Percentiles rank a stretch among this genome's conserved stretches.
Conservation (phyloP, 805 yeast genomes). For the Pichia occidentalis region DNA sequence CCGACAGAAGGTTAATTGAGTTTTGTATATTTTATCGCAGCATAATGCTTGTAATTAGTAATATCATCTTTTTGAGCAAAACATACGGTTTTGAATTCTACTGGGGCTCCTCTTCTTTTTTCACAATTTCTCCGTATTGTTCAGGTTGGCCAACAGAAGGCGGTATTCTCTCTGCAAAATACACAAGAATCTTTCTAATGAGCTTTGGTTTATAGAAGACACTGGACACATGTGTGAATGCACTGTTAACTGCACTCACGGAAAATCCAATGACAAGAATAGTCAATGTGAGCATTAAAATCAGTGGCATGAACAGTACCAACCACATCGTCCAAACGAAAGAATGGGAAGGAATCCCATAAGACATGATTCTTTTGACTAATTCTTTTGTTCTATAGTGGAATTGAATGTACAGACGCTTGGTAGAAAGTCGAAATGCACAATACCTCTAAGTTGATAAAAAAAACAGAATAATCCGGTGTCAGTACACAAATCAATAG, state of each 20-base stretch:
- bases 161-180: slow-evolving; percentile 28
- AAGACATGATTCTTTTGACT: no score
- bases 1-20: no score
- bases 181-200: slow-evolving; percentile 18
- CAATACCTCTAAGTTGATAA: no score
- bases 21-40: no score
- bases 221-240: not conserved
- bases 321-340: slow-evolving; percentile 30
- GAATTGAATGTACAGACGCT: no score
- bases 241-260: not conserved
- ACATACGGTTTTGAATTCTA: not conserved
- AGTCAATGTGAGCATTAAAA: slow-evolving; percentile 6
- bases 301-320: slow-evolving; percentile 5
- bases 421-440: no score
- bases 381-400: no score
- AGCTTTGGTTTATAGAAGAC: slow-evolving; percentile 13
- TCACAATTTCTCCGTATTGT: slow-evolving; percentile 1
- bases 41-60: no score
- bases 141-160: slow-evolving; percentile 28
- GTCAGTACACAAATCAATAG: no score
- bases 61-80: not conserved
- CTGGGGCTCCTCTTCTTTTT: not conserved
- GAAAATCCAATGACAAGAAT: not conserved
- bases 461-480: no score
- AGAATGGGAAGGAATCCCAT: slow-evolving; percentile 16